Percentiles rank a stretch among this genome's conserved stretches.
Evolutionary conservation across 108 stramenopile genomes (phyloP).

Genomic region (Cyclotella choctawhatcheeana): DNA sequence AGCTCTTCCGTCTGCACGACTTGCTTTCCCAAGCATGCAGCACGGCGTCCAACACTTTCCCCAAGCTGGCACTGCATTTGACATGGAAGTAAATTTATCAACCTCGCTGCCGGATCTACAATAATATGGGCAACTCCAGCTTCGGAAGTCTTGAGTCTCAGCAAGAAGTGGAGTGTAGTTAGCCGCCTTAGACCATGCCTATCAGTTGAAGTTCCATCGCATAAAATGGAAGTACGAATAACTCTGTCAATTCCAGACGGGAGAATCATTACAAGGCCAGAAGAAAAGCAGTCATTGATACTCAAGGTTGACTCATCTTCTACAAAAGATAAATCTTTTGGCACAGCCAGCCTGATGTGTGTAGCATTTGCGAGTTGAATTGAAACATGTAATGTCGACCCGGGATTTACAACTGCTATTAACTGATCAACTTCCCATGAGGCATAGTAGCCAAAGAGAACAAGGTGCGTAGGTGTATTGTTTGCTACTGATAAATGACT

Average conservation of each 20-base stretch:
- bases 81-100: constrained; percentile 81
- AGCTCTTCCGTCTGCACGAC: constrained; percentile 42
- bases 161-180: constrained; percentile 63
- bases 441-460: constrained; percentile 60
- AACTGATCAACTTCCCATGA: constrained; percentile 64
- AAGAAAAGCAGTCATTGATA: constrained; percentile 44
- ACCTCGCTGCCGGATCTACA: constrained; percentile 63
- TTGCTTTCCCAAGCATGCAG: constrained; percentile 40
- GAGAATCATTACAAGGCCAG: constrained; percentile 67
- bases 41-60: constrained; percentile 51
- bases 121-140: constrained; percentile 57
- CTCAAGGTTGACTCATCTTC: constrained; percentile 5
- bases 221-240: constrained; percentile 56
- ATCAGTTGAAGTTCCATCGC: constrained; percentile 19
- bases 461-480: constrained; percentile 44
- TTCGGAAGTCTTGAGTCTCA: constrained; percentile 51
- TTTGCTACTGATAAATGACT: constrained; percentile 70
- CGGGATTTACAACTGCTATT: constrained; percentile 51
- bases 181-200: constrained; percentile 46
- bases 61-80: constrained; percentile 75
- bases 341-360: constrained; percentile 64
- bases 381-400: constrained; percentile 56
- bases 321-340: constrained; percentile 9
- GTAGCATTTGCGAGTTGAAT: constrained; percentile 60
- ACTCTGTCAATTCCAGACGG: constrained; percentile 60